Conservation (phyloP, 2,329 filamentous ascomycete species). For the Aspergillus caelatus region DNA sequence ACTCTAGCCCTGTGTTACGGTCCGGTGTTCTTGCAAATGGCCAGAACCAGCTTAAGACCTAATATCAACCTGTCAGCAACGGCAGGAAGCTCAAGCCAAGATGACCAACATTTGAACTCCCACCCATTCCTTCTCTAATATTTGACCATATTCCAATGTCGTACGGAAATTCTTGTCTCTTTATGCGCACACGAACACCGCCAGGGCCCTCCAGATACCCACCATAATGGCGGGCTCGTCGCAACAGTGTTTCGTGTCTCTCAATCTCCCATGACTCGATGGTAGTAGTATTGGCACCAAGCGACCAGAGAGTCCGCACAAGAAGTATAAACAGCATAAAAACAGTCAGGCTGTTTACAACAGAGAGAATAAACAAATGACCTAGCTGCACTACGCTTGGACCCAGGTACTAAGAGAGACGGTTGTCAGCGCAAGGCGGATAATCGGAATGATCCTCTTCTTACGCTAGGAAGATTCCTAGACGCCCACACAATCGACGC, state of each 20-base stretch:
- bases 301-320: conserved; percentile 56
- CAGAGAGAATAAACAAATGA: conserved; percentile 58
- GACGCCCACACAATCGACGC: conserved; percentile 57
- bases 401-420: conserved; percentile 56
- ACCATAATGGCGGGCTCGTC: conserved; percentile 53
- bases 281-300: conserved; percentile 62
- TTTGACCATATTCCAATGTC: conserved; percentile 66
- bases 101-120: conserved; percentile 46
- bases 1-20: conserved; percentile 51
- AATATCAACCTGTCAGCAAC: neutral
- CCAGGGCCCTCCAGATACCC: conserved; percentile 62
- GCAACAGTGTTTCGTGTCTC: conserved; percentile 49
- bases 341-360: conserved; percentile 59
- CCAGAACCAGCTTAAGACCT: conserved; percentile 62
- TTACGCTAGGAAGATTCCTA: conserved; percentile 59
- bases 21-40: conserved; percentile 58
- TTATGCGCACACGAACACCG: conserved; percentile 56
- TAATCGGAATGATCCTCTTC: conserved; percentile 20
- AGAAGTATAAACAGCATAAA: conserved; percentile 60
- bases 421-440: neutral
- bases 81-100: neutral
- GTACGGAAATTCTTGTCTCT: conserved; percentile 66
- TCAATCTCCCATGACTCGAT: conserved; percentile 67
- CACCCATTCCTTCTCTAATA: conserved; percentile 62
- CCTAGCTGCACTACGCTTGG: conserved; percentile 55